Evolutionary conservation across 257 asterid genomes (phyloP).

Genomic region (Coffea eugenioides): DNA sequence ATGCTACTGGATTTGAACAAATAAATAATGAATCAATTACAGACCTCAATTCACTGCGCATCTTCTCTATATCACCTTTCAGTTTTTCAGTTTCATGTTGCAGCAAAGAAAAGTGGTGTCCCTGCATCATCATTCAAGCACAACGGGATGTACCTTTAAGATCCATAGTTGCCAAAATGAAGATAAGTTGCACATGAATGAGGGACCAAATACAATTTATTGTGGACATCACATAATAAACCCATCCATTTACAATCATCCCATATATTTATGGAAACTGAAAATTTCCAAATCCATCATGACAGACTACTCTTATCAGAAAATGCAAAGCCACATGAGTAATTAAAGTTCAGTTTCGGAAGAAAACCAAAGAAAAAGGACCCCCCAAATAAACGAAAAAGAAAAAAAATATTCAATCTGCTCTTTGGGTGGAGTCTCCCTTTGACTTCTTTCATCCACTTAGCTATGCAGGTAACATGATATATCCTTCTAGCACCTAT

Average conservation of each 20-base stretch:
- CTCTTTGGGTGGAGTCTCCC: background rate
- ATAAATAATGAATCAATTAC: constrained; percentile 10
- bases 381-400: background rate
- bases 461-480: background rate
- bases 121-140: constrained; percentile 48
- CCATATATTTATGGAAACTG: background rate
- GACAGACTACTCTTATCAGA: background rate
- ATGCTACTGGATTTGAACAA: background rate
- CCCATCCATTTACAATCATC: background rate
- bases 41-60: constrained; percentile 88
- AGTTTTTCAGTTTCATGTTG: constrained; percentile 88
- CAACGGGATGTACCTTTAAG: background rate
- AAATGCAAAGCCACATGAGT: background rate
- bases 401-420: background rate
- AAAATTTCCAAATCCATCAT: background rate
- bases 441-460: background rate
- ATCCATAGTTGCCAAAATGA: background rate
- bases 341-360: background rate
- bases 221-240: background rate
- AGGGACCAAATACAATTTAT: background rate
- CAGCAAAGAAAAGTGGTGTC: constrained; percentile 76
- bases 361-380: background rate
- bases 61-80: constrained; percentile 77
- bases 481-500: background rate
- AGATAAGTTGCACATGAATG: background rate